These are phyloP conservation scores for Lipomyces yamanashiensis DNA, from an alignment of 805 yeast species.

Conservation along the genomic window DNA sequence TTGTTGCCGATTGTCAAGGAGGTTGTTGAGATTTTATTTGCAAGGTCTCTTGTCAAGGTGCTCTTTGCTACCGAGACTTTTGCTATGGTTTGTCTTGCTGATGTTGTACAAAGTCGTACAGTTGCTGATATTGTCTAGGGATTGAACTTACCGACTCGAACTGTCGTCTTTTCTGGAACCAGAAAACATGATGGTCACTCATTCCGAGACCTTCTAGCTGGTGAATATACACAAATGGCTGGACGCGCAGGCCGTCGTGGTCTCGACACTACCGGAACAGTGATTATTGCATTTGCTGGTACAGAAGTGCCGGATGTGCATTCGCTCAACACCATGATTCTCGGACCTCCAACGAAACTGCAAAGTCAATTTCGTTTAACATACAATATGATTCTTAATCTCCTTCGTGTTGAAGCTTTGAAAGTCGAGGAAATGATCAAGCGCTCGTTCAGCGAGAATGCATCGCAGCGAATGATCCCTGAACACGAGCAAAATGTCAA, in stretches of 20 bases:
- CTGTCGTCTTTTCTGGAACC: slow-evolving; percentile 85
- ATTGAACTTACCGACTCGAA: slow-evolving; percentile 91
- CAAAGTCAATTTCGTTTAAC: slow-evolving; percentile 92
- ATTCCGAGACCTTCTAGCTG: slow-evolving; percentile 83
- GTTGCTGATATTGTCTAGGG: slow-evolving; percentile 50
- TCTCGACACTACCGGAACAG: slow-evolving; percentile 90
- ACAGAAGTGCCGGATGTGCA: slow-evolving; percentile 42
- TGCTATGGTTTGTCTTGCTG: slow-evolving; percentile 64
- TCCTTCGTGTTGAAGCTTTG: slow-evolving; percentile 89
- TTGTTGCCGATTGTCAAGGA: slow-evolving; percentile 90
- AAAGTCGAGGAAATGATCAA: slow-evolving; percentile 98
- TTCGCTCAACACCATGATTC: slow-evolving; percentile 71
- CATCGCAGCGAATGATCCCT: slow-evolving; percentile 81
- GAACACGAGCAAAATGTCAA: slow-evolving; percentile 76
- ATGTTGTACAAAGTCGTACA: not conserved
- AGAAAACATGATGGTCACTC: slow-evolving; percentile 89
- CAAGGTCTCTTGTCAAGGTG: slow-evolving; percentile 83
- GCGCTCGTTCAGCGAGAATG: slow-evolving; percentile 90
- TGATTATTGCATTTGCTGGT: slow-evolving; percentile 75
- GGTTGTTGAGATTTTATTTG: slow-evolving; percentile 87
- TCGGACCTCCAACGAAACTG: slow-evolving; percentile 89
- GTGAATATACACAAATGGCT: slow-evolving; percentile 98
- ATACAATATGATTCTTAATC: slow-evolving; percentile 90
- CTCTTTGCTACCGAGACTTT: slow-evolving; percentile 97
- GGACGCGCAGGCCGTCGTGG: slow-evolving; percentile 99